Base-by-base conservation (phyloP, 495 filamentous ascomycete species). In the Lindgomyces ingoldianus region DNA sequence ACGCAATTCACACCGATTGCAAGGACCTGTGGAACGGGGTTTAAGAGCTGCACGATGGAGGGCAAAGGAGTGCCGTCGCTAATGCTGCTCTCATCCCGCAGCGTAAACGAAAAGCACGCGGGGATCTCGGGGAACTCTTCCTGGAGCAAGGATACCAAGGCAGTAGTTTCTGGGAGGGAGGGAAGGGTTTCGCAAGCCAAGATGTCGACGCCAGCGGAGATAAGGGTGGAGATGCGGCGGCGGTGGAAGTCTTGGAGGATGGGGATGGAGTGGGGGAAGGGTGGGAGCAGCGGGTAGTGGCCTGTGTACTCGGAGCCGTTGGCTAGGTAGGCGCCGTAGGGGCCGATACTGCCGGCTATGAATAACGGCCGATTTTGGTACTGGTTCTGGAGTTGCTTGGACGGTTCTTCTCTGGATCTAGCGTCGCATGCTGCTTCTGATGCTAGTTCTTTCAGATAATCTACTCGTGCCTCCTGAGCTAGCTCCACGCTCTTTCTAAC, bases 181-280 rank as follows among this genome's bases (percentile, higher is more conserved):
- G 74, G 74, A 21, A 74, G 65, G 2, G 73, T 77, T 54, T 77
- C 74, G 41, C 60, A 57, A 2, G 74, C 73, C 10, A 77, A 64
- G n/a, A 74, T 4, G 54, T 74, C 70, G 9, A 68, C 65, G 46
- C 69, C 74, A 6, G 66, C 66, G 24, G 69, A 64, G 6, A 77
- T 18, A 9, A 77, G 41, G 4, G 72, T 74, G 49, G 29, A 0
- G 16, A 77, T 65, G 12, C 74, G 58, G 1, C 49, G 48, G 2
- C 70, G 69, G 57, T 77, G 74, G 62, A 77, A 77, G 4, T 52
- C 30, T 58, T 58, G 30, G 71, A 69, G 16, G 54, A 51, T 3
- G 62, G 45, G 2, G 27, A 16, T 1, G 64, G 30, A 33, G 52
- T n/a, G n/a, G 9, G 8, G 56, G 21, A 41, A 59, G n/a, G 19